Evolutionary conservation across 129 eudicot species (phyloP), one percentile per base, ranked within the genome.

Genomic region (Deinandra increscens): DNA sequence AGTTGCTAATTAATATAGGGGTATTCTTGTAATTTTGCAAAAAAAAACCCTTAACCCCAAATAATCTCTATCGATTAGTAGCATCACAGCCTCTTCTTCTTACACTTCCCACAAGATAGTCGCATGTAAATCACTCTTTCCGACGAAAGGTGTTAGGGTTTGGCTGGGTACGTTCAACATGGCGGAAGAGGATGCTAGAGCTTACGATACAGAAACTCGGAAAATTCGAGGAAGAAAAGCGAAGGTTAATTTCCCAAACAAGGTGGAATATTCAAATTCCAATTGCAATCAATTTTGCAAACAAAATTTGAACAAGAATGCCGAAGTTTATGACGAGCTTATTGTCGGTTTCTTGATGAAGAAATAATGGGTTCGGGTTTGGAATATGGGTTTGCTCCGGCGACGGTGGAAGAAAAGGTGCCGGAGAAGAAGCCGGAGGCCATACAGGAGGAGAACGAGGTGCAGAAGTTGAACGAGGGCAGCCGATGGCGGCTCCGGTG

Each of bases 101-200:
- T n/a, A n/a, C n/a, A n/a, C n/a, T n/a, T n/a, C n/a, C n/a, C n/a
- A n/a, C n/a, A n/a, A n/a, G n/a, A n/a, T n/a, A n/a, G n/a, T n/a
- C n/a, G n/a, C n/a, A n/a, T n/a, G n/a, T n/a, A n/a, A n/a, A n/a
- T n/a, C n/a, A n/a, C n/a, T n/a, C n/a, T n/a, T n/a, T 72, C 98
- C 98, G 12, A 70, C 91, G 34, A 92, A 92, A 81, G 98, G 98
- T 3, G 98, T 88, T 37, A 66, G 98, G 73, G 96, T 92, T 44
- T 92, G 98, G 98, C 54, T 92, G 4, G 98, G 98, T 13, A 92
- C 98, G 1, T 92, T 82, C 86, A 89, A 80, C 85, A 92, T 96
- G 0, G 91, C 96, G 0, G 98, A 92, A 76, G 96, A 88, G 48
- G 98, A 96, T 2, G 96, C 98, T 18, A 79, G 95, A 66, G 98